A percentile compares a stretch with the other conserved stretches of the same genome.
phyloP scores from a whole-genome alignment of 257 asterid species.

The Nicotiana knightiana region DNA sequence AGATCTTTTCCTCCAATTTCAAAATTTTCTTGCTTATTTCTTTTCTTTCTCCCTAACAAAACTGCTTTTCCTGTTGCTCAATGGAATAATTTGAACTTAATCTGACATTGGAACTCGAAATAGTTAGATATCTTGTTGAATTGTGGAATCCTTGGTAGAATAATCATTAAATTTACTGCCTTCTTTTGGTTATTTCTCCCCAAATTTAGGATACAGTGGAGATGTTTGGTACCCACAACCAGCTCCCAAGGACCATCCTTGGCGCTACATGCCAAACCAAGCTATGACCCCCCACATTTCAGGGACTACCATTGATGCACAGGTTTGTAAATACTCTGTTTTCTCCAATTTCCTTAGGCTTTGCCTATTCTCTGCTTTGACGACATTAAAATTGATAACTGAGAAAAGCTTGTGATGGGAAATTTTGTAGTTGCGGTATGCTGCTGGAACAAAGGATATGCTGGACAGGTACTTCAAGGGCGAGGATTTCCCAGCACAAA shows the following conservation, averaged over 20 bases:
- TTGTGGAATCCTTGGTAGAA: neutral
- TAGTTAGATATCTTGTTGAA: neutral
- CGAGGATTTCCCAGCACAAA: slow-evolving; percentile 69
- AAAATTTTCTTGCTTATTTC: neutral
- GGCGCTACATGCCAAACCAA: slow-evolving; percentile 99
- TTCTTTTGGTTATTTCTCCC: neutral
- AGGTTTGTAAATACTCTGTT: slow-evolving; percentile 35
- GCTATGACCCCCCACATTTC: slow-evolving; percentile 99
- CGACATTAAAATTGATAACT: neutral
- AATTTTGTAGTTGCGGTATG: slow-evolving; percentile 72
- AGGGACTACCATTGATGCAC: slow-evolving; percentile 96
- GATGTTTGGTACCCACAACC: slow-evolving; percentile 99
- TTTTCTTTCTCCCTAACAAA: neutral
- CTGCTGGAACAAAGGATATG: slow-evolving; percentile 95
- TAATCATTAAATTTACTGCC: neutral
- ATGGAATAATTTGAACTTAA: neutral
- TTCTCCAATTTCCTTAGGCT: neutral
- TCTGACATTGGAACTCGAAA: neutral
- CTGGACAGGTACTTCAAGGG: slow-evolving; percentile 93
- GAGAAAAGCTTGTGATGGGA: neutral
- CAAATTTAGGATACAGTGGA: slow-evolving; percentile 76
- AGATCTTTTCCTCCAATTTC: neutral
- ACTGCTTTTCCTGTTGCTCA: neutral
- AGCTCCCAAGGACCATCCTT: slow-evolving; percentile 98
- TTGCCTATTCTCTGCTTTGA: neutral